phyloP scores from a whole-genome alignment of 441 rosid genomes.

The Erodium trifolium region DNA sequence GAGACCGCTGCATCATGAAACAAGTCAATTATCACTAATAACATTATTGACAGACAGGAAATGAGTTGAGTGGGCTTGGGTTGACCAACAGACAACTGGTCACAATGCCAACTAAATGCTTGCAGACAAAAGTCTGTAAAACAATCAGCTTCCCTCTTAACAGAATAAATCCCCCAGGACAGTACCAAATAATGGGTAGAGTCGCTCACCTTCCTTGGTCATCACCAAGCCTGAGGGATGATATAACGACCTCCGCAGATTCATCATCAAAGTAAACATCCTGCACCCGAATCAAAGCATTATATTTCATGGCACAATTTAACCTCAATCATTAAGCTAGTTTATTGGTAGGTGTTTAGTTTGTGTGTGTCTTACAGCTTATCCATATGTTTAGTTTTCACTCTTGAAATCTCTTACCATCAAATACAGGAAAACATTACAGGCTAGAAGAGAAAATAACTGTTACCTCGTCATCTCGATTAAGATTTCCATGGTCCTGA shows the following conservation, averaged over 20 bases:
- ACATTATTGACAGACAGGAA: not conserved
- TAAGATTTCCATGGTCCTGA: slow-evolving; percentile 23
- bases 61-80: no score
- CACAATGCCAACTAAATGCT: no score
- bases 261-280: slow-evolving; percentile 93
- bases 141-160: not conserved
- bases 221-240: slow-evolving; percentile 93
- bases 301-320: not conserved
- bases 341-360: no score
- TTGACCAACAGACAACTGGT: no score
- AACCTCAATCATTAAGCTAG: not conserved
- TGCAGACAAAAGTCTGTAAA: no score
- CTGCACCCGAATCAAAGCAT: slow-evolving; percentile 32
- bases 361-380: no score
- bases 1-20: slow-evolving; percentile 46
- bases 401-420: not conserved
- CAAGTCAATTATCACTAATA: slow-evolving; percentile 10
- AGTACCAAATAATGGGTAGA: no score
- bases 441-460: not conserved
- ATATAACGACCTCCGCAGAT: slow-evolving; percentile 83
- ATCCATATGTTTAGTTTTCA: not conserved
- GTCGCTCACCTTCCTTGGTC: slow-evolving; percentile 72
- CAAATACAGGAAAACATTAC: not conserved
- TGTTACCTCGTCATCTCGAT: slow-evolving; percentile 73
- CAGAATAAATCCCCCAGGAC: not conserved